Evolutionary conservation across 768 basidiomycete genomes (phyloP).

Genomic region (Hygrocybe punicea): DNA sequence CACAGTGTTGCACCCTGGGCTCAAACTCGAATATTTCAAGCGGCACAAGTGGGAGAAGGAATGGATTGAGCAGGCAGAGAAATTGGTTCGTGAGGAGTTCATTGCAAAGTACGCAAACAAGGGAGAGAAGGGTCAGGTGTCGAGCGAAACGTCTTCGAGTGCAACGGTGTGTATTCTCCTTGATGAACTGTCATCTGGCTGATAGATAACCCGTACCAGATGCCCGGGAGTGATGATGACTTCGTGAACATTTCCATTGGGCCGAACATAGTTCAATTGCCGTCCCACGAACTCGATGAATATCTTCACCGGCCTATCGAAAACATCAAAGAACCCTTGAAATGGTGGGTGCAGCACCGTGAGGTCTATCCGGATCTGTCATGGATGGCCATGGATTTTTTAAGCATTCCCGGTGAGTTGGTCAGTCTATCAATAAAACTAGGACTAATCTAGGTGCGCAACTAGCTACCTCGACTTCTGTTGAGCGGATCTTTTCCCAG

Average conservation of each 20-base stretch:
- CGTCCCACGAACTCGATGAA: slow-evolving; percentile 19
- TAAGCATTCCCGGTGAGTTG: slow-evolving; percentile 28
- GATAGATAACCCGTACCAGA: background rate
- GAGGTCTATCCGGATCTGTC: slow-evolving; percentile 26
- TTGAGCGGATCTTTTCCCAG: too few species aligned
- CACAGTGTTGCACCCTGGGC: slow-evolving; percentile 27
- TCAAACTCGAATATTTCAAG: slow-evolving; percentile 32
- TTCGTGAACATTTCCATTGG: slow-evolving; percentile 6
- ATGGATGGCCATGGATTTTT: slow-evolving; percentile 34
- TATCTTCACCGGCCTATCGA: slow-evolving; percentile 27
- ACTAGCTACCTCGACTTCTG: too few species aligned
- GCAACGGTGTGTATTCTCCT: background rate
- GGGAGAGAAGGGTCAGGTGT: background rate
- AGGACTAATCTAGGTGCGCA: too few species aligned
- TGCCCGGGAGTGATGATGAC: background rate
- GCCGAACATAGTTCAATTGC: too few species aligned
- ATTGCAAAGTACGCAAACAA: background rate
- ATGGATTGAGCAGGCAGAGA: slow-evolving; percentile 24
- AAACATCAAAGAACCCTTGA: slow-evolving; percentile 18
- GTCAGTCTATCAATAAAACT: too few species aligned
- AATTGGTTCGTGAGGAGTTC: slow-evolving; percentile 17
- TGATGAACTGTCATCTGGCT: background rate
- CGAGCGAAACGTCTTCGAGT: background rate
- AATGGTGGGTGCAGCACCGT: slow-evolving; percentile 28
- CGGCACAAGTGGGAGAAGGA: slow-evolving; percentile 17